Percentiles rank a stretch among this genome's conserved stretches.
Evolutionary conservation across 257 asterid genomes (phyloP).

Genomic region (Cinchona pubescens): DNA sequence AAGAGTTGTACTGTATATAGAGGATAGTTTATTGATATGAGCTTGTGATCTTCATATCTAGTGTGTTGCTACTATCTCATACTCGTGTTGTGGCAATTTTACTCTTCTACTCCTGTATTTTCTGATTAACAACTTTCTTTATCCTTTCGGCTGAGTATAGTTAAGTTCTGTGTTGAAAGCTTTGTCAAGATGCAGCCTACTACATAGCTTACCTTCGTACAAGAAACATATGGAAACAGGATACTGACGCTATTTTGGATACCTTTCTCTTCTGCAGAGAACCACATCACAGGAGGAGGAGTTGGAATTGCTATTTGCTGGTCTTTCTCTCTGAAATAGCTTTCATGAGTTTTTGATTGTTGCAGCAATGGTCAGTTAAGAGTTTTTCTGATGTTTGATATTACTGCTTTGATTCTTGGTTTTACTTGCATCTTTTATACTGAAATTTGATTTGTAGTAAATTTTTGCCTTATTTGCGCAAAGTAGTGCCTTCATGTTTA

Average conservation of each 20-base stretch:
- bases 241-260: not conserved
- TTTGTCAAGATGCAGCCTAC: not conserved
- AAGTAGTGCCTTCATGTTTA: not conserved
- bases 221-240: not conserved
- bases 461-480: not conserved
- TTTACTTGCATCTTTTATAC: too few relatives aligned
- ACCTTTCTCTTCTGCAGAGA: conserved; percentile 48
- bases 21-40: too few relatives aligned
- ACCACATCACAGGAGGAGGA: conserved; percentile 71
- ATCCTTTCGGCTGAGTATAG: not conserved
- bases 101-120: not conserved
- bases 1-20: too few relatives aligned
- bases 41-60: not conserved
- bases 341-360: not conserved
- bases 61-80: not conserved
- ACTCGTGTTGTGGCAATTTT: not conserved
- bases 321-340: conserved; percentile 54
- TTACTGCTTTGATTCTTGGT: not conserved
- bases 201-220: not conserved
- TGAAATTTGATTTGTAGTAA: not conserved
- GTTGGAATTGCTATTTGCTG: conserved; percentile 77
- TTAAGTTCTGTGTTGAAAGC: not conserved
- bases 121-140: not conserved
- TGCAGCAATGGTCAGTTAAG: not conserved
- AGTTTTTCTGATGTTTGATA: not conserved